These are phyloP conservation scores for Penicillium occitanis DNA, from an alignment of 2,329 filamentous ascomycete genomes.

Conservation along the genomic window DNA sequence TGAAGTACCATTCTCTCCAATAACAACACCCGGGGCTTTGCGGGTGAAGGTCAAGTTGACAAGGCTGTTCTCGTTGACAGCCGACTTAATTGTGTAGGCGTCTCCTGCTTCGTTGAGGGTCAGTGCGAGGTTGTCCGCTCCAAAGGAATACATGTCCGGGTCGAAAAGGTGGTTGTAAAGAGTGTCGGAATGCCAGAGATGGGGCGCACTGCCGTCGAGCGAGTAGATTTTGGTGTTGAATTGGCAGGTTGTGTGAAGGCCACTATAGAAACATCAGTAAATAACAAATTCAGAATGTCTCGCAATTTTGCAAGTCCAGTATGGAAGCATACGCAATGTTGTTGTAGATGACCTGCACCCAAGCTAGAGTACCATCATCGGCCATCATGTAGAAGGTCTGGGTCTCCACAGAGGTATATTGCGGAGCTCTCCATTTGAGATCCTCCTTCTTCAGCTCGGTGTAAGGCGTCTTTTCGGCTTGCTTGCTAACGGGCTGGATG, in stretches of 20 bases:
- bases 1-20: constrained; percentile 78
- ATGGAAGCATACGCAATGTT: constrained; percentile 75
- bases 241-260: constrained; percentile 84
- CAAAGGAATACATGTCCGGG: constrained; percentile 78
- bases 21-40: constrained; percentile 75
- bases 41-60: constrained; percentile 83
- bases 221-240: constrained; percentile 95
- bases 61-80: constrained; percentile 73
- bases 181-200: constrained; percentile 80
- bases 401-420: constrained; percentile 88
- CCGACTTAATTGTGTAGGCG: constrained; percentile 85
- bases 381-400: constrained; percentile 89
- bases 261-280: constrained; percentile 52
- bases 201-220: constrained; percentile 67
- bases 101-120: constrained; percentile 83
- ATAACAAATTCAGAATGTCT: constrained; percentile 2
- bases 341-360: constrained; percentile 94
- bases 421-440: constrained; percentile 77
- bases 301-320: background rate
- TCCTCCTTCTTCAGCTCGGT: constrained; percentile 76
- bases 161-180: constrained; percentile 80
- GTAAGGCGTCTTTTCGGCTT: constrained; percentile 74
- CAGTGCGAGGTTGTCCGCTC: constrained; percentile 79
- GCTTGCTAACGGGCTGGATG: constrained; percentile 79
- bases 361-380: constrained; percentile 71